Evolutionary conservation across 1,284 basidiomycete species (phyloP), one percentile per base, ranked within the genome.

Genomic region (Amylostereum chailletii): DNA sequence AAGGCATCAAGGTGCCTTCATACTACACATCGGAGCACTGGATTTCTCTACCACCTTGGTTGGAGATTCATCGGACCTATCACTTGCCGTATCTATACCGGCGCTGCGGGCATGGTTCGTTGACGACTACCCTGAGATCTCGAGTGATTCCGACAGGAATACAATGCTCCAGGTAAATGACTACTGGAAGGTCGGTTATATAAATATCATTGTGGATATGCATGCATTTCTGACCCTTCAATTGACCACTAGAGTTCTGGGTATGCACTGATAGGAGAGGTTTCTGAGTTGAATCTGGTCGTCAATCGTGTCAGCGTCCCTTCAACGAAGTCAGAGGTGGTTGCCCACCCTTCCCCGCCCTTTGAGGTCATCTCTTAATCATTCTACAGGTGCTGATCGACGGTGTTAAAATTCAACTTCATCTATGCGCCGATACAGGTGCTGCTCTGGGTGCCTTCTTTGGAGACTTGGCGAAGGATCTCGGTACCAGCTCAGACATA

Each of bases 21-120:
- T 88, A 2, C 50, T 86, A 1, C 75, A 86, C 51, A 57, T 92
- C n/a, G 81, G 77, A 29, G 78, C 83, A 26, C 57, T 83, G 2
- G 74, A 82, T 11, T 75, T 91, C 51, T 71, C 75, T 30, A 90
- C 89, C 0, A 81, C 87, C 49, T 64, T 95, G 5, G 69, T 85
- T 38, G 87, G 86, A 34, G 77, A 79, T 42, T 79, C 81, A 0
- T 67, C 75, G 0, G 75, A 84, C 42, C 75, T 71, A 7, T 66
- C 69, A 0, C 72, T 90, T 45, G 67, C 72, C 41, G 56, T 86
- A 10, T 65, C 65, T 8, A 61, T 82, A 11, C 67, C 71, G 5
- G 68, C 72, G 9, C 67, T 65, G 31, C 68, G 64, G 1, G 49
- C 87, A 1, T 68, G 91, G 38, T 71, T 84, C 10, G 69, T 86